These are phyloP conservation scores for Chaetomium sp. DNA, from an alignment of 2,329 filamentous ascomycete species.

Conservation along the genomic window DNA sequence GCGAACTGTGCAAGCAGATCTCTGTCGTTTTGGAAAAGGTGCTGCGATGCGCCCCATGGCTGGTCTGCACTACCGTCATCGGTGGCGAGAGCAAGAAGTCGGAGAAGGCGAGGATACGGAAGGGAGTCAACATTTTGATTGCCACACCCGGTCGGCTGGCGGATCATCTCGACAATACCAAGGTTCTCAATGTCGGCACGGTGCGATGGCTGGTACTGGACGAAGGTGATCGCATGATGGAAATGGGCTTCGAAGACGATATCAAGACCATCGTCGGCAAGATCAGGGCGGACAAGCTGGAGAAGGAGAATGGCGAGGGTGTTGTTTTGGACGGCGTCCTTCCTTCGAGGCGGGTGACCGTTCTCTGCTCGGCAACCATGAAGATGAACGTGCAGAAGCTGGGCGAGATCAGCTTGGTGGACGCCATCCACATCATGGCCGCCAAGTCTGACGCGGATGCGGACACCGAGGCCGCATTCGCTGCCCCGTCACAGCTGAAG, in stretches of 20 bases:
- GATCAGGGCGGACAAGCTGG: conserved; percentile 66
- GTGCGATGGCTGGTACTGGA: conserved; percentile 94
- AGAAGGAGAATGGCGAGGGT: conserved; percentile 61
- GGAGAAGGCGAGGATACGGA: conserved; percentile 90
- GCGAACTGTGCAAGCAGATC: conserved; percentile 94
- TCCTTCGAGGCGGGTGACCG: conserved; percentile 75
- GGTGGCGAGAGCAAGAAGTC: conserved; percentile 71
- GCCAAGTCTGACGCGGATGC: conserved; percentile 54
- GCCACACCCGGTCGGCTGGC: conserved; percentile 89
- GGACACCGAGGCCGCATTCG: conserved; percentile 63
- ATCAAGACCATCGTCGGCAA: conserved; percentile 83
- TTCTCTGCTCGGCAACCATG: conserved; percentile 95
- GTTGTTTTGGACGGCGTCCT: conserved; percentile 63
- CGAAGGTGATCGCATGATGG: conserved; percentile 97
- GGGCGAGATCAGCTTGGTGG: conserved; percentile 91
- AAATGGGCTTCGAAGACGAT: conserved; percentile 94
- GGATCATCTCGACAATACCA: conserved; percentile 91
- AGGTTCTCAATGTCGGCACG: conserved; percentile 82
- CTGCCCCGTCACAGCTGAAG: conserved; percentile 88
- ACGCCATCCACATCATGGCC: conserved; percentile 83
- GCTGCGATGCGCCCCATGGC: conserved; percentile 87
- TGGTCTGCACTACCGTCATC: conserved; percentile 84
- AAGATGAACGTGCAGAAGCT: conserved; percentile 95
- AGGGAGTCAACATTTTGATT: conserved; percentile 93
- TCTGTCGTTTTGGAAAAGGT: conserved; percentile 82